A percentile compares a stretch with the other conserved stretches of the same genome.
phyloP scores from a whole-genome alignment of 1,139 yeast genomes.

The Hemisphaericaspora lyxosophila region DNA sequence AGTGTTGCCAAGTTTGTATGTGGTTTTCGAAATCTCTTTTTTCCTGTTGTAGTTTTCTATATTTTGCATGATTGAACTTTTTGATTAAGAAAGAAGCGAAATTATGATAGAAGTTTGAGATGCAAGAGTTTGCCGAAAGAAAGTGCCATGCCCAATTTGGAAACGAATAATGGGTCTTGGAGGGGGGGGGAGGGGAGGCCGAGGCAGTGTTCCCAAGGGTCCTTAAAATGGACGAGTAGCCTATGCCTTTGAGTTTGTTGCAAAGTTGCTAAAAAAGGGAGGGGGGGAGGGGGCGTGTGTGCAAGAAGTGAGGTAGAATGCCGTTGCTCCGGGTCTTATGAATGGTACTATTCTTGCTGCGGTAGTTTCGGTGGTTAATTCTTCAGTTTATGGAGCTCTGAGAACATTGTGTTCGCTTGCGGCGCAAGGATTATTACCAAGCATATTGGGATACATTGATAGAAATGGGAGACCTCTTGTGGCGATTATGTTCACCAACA shows the following conservation, averaged over 20 bases:
- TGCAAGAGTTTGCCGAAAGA: slow-evolving; percentile 45
- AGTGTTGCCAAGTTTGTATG: too few species aligned
- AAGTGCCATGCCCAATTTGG: slow-evolving; percentile 10
- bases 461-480: slow-evolving; percentile 57
- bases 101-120: slow-evolving; percentile 46
- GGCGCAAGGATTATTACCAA: slow-evolving; percentile 48
- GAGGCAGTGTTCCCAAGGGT: too few species aligned
- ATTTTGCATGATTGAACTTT: too few species aligned
- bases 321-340: slow-evolving; percentile 49
- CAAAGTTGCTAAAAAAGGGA: too few species aligned
- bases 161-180: too few species aligned
- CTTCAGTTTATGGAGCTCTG: slow-evolving; percentile 56
- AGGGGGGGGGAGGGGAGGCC: too few species aligned
- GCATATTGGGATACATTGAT: slow-evolving; percentile 52
- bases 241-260: too few species aligned
- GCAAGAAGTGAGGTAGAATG: too few species aligned
- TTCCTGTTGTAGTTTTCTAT: too few species aligned
- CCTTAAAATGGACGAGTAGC: too few species aligned
- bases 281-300: too few species aligned
- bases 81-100: slow-evolving; percentile 53
- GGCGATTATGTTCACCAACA: slow-evolving; percentile 48
- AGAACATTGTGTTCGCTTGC: slow-evolving; percentile 57
- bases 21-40: too few species aligned
- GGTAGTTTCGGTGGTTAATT: slow-evolving; percentile 54
- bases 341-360: slow-evolving; percentile 54